These are phyloP conservation scores for Starmerella bombicola DNA, from an alignment of 805 yeast species.

Conservation along the genomic window DNA sequence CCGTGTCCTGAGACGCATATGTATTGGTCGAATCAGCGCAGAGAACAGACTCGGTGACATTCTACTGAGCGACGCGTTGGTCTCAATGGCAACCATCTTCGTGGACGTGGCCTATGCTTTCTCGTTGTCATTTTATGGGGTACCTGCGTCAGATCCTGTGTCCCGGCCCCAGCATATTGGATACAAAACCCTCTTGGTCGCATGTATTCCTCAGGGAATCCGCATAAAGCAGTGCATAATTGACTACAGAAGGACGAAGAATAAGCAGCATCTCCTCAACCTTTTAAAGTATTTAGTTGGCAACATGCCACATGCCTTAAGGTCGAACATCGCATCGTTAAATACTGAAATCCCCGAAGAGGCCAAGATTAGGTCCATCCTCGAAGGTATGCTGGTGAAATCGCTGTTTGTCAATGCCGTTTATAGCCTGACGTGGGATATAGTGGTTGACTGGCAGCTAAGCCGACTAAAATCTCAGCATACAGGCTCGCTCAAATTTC, in stretches of 20 bases:
- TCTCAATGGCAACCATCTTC: constrained; percentile 65
- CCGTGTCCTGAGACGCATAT: constrained; percentile 36
- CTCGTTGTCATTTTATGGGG: constrained; percentile 32
- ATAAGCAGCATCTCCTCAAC: constrained; percentile 51
- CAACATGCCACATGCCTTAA: constrained; percentile 16
- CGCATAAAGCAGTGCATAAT: constrained; percentile 70
- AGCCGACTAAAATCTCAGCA: constrained; percentile 1
- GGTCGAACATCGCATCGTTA: constrained; percentile 15
- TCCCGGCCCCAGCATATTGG: constrained; percentile 12
- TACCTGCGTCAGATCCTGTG: constrained; percentile 7
- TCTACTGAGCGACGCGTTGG: constrained; percentile 67
- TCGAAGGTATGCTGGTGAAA: constrained; percentile 24
- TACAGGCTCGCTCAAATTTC: constrained; percentile 33
- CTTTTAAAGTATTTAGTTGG: constrained; percentile 47
- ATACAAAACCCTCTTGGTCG: constrained; percentile 25
- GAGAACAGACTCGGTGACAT: constrained; percentile 62
- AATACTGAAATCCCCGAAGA: constrained; percentile 4
- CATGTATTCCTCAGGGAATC: constrained; percentile 51
- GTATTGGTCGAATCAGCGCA: constrained; percentile 47
- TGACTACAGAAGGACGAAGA: constrained; percentile 46
- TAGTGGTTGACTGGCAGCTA: constrained; percentile 69
- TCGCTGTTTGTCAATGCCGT: constrained; percentile 52
- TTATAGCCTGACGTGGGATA: constrained; percentile 82
- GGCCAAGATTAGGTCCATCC: not conserved
- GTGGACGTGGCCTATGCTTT: constrained; percentile 55